Evolutionary conservation across 1,139 yeast species (phyloP).

Genomic region (Candida buenavistaensis): DNA sequence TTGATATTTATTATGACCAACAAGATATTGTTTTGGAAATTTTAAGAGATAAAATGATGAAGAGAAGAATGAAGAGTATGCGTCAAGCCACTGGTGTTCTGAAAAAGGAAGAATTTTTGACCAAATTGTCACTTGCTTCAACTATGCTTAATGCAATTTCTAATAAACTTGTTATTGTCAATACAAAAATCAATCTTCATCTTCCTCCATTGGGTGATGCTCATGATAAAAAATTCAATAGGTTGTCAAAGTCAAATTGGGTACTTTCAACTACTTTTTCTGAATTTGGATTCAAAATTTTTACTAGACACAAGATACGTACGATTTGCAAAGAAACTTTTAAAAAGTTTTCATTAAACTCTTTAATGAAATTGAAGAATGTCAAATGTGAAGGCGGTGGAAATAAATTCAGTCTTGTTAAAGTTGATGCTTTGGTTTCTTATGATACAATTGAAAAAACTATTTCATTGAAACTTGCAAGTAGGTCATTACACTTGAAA

Average conservation of each 20-base stretch:
- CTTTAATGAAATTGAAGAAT: constrained; percentile 33
- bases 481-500: constrained; percentile 29
- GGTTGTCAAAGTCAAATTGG: constrained; percentile 32
- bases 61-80: constrained; percentile 12
- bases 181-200: constrained; percentile 30
- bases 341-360: constrained; percentile 16
- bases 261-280: constrained; percentile 24
- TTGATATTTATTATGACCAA: constrained; percentile 44
- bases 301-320: constrained; percentile 29
- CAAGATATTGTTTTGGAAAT: constrained; percentile 18
- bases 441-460: constrained; percentile 25
- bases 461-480: constrained; percentile 25
- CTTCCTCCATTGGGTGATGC: constrained; percentile 27
- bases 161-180: constrained; percentile 32
- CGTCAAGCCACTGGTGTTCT: constrained; percentile 14
- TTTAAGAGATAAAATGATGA: constrained; percentile 12
- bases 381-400: constrained; percentile 33
- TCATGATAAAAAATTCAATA: constrained; percentile 22
- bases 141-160: constrained; percentile 21
- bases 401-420: constrained; percentile 30
- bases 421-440: constrained; percentile 27
- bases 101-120: constrained; percentile 10
- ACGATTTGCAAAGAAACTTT: constrained; percentile 11
- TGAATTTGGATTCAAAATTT: constrained; percentile 28
- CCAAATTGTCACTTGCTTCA: constrained; percentile 11